phyloP scores from a whole-genome alignment of 768 basidiomycete species.

The Rubroboletus satanas region DNA sequence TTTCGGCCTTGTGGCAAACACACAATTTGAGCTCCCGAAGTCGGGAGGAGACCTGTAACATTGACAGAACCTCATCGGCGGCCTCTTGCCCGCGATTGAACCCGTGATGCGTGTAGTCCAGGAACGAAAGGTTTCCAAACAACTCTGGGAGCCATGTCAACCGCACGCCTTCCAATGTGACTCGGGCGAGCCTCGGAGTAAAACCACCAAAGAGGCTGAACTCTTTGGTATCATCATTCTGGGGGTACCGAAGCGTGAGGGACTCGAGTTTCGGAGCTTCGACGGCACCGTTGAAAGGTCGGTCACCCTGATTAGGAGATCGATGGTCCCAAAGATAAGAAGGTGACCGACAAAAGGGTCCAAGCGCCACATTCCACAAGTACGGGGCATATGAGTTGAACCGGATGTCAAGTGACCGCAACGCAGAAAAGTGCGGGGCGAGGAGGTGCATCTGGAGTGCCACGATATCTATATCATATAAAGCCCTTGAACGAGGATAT shows the following conservation, averaged over 20 bases:
- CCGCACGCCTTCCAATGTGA: conserved; percentile 61
- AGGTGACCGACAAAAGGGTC: conserved; percentile 43
- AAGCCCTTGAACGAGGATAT: conserved; percentile 9
- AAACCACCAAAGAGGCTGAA: conserved; percentile 60
- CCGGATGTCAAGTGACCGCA: conserved; percentile 59
- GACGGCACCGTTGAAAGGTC: conserved; percentile 19
- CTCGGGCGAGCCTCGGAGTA: conserved; percentile 52
- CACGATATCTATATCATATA: conserved; percentile 39
- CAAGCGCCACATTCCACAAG: conserved; percentile 66
- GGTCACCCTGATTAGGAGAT: conserved; percentile 8
- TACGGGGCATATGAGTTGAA: conserved; percentile 57
- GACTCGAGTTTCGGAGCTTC: conserved; percentile 48
- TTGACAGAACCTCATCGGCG: conserved; percentile 52
- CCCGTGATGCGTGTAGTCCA: conserved; percentile 72
- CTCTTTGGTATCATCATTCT: conserved; percentile 67
- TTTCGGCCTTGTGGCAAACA: conserved; percentile 43
- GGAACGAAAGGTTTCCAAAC: conserved; percentile 55
- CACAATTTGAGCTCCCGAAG: conserved; percentile 54
- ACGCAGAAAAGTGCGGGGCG: conserved; percentile 43
- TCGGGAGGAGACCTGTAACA: conserved; percentile 51
- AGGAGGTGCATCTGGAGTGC: conserved; percentile 62
- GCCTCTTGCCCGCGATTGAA: conserved; percentile 57
- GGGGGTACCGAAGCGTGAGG: conserved; percentile 53
- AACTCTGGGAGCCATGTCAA: conserved; percentile 60
- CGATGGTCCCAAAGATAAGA: conserved; percentile 24